Percentiles rank a stretch among this genome's conserved stretches.
Evolutionary conservation across 345 rosid species (phyloP).

Genomic region (Murraya koenigii): DNA sequence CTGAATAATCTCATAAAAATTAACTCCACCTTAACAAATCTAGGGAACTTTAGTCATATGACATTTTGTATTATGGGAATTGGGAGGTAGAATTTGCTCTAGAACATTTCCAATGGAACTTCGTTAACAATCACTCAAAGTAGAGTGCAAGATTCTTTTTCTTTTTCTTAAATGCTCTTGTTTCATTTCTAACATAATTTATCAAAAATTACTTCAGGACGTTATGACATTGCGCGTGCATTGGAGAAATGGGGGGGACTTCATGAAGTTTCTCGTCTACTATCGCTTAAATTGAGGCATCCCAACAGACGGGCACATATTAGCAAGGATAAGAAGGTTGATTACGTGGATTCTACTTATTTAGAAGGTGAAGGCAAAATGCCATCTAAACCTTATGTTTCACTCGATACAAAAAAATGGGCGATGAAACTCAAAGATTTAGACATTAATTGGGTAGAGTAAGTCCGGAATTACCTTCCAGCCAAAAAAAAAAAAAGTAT

Average conservation of each 20-base stretch:
- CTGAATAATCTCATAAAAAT: not conserved
- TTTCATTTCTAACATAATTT: not conserved
- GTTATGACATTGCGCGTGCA: constrained; percentile 93
- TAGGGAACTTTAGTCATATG: not conserved
- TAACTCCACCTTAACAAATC: not conserved
- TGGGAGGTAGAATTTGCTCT: not conserved
- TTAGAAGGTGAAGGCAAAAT: constrained; percentile 26
- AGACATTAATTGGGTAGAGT: too few relatives aligned
- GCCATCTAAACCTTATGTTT: constrained; percentile 40
- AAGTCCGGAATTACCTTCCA: too few relatives aligned
- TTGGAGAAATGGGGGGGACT: constrained; percentile 98
- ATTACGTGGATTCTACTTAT: constrained; percentile 25
- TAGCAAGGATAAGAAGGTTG: constrained; percentile 43
- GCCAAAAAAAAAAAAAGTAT: too few relatives aligned
- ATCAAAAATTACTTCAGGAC: constrained; percentile 42
- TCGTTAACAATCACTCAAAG: not conserved
- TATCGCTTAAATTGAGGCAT: constrained; percentile 75
- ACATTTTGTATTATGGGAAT: not conserved
- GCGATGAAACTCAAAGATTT: constrained; percentile 56
- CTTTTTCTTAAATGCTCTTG: not conserved
- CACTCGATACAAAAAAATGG: constrained; percentile 85
- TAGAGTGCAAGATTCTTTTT: not conserved
- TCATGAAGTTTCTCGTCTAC: constrained; percentile 77
- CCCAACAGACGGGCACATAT: constrained; percentile 50
- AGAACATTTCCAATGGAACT: not conserved